Percentiles rank a stretch among this genome's conserved stretches.
Evolutionary conservation across 495 filamentous ascomycete genomes (phyloP).

Genomic region (Tuber aestivum): DNA sequence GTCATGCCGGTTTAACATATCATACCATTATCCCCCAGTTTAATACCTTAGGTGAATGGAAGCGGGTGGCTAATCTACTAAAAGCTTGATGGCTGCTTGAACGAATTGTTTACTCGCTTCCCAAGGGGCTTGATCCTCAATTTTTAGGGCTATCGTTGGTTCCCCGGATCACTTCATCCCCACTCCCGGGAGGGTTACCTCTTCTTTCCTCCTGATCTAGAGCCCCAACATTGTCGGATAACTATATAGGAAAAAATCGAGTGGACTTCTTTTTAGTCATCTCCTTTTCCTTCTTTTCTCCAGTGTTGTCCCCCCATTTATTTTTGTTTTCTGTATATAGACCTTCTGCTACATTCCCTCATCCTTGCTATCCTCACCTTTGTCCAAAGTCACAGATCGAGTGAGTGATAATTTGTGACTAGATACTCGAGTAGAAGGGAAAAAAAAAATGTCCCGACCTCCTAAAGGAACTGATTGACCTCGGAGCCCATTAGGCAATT

Average conservation of each 20-base stretch:
- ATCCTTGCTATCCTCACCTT: not conserved
- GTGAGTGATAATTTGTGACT: not conserved
- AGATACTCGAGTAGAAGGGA: too few species aligned
- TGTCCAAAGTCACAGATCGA: too few species aligned
- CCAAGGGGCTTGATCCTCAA: not conserved
- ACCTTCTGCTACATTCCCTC: not conserved
- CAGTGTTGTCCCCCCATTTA: too few species aligned
- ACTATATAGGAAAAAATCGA: not conserved
- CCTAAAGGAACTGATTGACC: not conserved
- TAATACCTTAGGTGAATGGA: not conserved
- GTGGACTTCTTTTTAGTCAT: not conserved
- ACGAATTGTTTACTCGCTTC: not conserved
- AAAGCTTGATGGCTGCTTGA: not conserved
- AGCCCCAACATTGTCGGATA: not conserved
- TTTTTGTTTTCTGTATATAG: not conserved
- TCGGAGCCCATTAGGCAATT: not conserved
- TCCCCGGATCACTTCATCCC: not conserved
- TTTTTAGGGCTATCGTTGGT: not conserved
- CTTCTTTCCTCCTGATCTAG: not conserved
- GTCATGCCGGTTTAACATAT: not conserved
- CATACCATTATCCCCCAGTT: not conserved
- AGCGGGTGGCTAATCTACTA: not conserved
- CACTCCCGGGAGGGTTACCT: not conserved
- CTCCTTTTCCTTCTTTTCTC: not conserved
- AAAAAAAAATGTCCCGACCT: not conserved